These are phyloP conservation scores for Fusarium burgessii DNA, from an alignment of 2,329 filamentous ascomycete species.

Conservation along the genomic window DNA sequence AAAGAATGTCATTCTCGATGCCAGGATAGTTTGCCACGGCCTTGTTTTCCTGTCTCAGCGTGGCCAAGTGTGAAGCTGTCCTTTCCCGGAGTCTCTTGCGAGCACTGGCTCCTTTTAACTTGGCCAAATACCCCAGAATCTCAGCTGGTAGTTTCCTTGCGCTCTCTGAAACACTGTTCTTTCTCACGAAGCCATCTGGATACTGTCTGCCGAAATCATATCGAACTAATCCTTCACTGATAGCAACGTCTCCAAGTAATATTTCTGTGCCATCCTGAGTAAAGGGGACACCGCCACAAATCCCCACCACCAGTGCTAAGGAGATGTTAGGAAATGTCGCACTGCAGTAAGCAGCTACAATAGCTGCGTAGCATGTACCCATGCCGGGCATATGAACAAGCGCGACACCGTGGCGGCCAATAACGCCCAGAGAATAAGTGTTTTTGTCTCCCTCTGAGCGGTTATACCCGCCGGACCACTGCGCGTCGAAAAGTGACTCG, in stretches of 20 bases:
- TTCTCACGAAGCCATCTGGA: background rate
- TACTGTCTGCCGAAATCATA: background rate
- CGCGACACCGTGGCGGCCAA: background rate
- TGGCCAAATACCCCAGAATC: background rate
- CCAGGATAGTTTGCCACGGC: background rate
- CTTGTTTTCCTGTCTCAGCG: fast-evolving
- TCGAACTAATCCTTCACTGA: background rate
- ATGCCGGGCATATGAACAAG: background rate
- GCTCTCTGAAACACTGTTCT: background rate
- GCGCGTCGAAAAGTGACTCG: fast-evolving
- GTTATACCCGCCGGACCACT: fast-evolving
- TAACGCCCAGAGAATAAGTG: background rate
- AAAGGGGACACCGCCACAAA: background rate
- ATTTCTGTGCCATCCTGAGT: fast-evolving
- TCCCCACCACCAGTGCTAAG: background rate
- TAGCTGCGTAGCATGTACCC: background rate
- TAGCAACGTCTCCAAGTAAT: background rate
- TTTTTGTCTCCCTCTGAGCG: background rate
- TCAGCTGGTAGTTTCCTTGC: background rate
- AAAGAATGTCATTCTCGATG: background rate
- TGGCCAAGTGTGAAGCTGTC: fast-evolving
- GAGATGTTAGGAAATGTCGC: background rate
- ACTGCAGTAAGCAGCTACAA: background rate
- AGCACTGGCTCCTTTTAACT: background rate
- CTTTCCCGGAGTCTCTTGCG: background rate